phyloP scores from a whole-genome alignment of 1,284 basidiomycete species.

The Trichosporon inkin region DNA sequence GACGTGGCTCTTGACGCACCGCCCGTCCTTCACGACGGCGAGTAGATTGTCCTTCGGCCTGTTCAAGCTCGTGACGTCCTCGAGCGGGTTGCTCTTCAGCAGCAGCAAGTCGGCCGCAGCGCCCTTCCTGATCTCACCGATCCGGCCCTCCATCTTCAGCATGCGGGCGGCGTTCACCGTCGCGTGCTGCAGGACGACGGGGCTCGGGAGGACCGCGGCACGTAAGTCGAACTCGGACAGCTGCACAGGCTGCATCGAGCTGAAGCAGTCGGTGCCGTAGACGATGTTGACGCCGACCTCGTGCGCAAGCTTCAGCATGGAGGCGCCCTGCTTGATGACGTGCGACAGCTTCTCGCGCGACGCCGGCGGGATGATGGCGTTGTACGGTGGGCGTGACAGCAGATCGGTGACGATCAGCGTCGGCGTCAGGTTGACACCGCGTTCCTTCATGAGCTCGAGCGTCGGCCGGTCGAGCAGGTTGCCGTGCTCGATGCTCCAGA shows the following conservation, averaged over 20 bases:
- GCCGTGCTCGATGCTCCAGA: constrained; percentile 55
- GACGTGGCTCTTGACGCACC: constrained; percentile 26
- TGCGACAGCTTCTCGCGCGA: constrained; percentile 28
- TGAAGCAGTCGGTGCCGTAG: constrained; percentile 34
- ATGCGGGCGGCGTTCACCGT: constrained; percentile 53
- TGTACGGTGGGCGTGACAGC: constrained; percentile 27
- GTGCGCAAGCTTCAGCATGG: constrained; percentile 30
- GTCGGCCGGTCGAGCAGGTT: constrained; percentile 43
- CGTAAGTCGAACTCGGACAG: constrained; percentile 51
- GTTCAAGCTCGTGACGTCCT: constrained; percentile 54
- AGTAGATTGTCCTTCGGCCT: constrained; percentile 44
- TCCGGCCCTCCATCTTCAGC: constrained; percentile 45
- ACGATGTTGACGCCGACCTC: constrained; percentile 32
- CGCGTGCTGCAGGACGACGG: constrained; percentile 52
- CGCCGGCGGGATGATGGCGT: constrained; percentile 24
- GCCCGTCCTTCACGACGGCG: constrained; percentile 35
- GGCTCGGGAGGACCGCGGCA: constrained; percentile 47
- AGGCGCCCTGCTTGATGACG: constrained; percentile 26
- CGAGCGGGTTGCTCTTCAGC: constrained; percentile 53
- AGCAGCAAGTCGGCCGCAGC: constrained; percentile 54
- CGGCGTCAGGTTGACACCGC: constrained; percentile 53
- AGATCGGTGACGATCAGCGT: constrained; percentile 50
- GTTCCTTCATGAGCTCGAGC: constrained; percentile 47
- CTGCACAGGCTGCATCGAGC: constrained; percentile 29
- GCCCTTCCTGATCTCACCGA: constrained; percentile 49